phyloP scores from a whole-genome alignment of 1,139 yeast genomes.

The Suhomyces guaymorum region DNA sequence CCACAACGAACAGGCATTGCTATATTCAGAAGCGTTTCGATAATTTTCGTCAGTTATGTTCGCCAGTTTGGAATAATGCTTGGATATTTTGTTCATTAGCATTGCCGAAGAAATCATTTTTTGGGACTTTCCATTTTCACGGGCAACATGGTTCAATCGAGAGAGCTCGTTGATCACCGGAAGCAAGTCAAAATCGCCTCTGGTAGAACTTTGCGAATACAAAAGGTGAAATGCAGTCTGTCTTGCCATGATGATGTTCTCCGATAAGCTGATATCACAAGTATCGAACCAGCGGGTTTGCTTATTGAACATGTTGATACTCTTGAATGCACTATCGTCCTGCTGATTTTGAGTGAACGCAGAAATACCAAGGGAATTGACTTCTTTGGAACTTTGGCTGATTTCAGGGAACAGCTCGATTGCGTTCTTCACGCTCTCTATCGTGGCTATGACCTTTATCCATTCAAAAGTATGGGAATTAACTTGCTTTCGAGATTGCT shows the following conservation, averaged over 20 bases:
- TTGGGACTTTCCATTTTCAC: slow-evolving; percentile 40
- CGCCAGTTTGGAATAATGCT: slow-evolving; percentile 16
- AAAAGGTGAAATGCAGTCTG: slow-evolving; percentile 34
- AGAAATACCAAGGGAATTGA: slow-evolving; percentile 2
- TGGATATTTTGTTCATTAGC: slow-evolving; percentile 41
- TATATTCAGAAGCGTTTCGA: slow-evolving; percentile 42
- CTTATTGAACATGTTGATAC: slow-evolving; percentile 8
- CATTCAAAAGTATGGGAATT: too few relatives aligned
- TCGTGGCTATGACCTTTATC: too few relatives aligned
- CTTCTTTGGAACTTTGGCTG: background rate
- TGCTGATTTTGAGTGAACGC: background rate
- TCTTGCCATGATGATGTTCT: slow-evolving; percentile 44
- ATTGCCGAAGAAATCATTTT: slow-evolving; percentile 53
- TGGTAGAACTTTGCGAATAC: background rate
- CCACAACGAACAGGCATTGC: slow-evolving; percentile 63
- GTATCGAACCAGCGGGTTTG: slow-evolving; percentile 41
- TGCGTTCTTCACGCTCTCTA: too few relatives aligned
- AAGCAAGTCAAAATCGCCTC: slow-evolving; percentile 19
- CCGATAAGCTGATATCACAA: slow-evolving; percentile 37
- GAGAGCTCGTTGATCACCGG: slow-evolving; percentile 42
- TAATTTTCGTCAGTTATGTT: slow-evolving; percentile 12
- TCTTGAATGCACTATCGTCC: slow-evolving; percentile 3
- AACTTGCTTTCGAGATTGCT: too few relatives aligned
- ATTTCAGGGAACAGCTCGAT: too few relatives aligned
- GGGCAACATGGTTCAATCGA: slow-evolving; percentile 42